These are phyloP conservation scores for Pleurotus sapidus DNA, from an alignment of 768 basidiomycete genomes.

Conservation along the genomic window DNA sequence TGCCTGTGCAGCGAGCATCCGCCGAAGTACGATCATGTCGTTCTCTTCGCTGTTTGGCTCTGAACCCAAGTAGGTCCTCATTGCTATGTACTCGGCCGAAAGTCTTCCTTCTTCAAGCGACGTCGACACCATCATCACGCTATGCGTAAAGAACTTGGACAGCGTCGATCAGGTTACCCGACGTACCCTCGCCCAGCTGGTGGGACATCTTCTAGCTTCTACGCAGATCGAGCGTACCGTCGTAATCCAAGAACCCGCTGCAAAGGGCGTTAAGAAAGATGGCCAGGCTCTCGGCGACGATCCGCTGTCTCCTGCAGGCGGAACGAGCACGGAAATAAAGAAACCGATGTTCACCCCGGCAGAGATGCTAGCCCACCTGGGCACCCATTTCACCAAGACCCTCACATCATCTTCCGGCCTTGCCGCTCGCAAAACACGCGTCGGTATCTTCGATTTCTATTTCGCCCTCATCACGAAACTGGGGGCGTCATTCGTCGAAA, in stretches of 20 bases:
- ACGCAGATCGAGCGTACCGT: slow-evolving; percentile 71
- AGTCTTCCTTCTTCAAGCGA: slow-evolving; percentile 61
- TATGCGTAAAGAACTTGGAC: slow-evolving; percentile 77
- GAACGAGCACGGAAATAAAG: slow-evolving; percentile 48
- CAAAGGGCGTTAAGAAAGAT: slow-evolving; percentile 59
- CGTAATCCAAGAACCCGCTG: slow-evolving; percentile 40
- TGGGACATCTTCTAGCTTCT: slow-evolving; percentile 79
- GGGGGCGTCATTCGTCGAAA: slow-evolving; percentile 76
- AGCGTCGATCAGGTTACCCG: slow-evolving; percentile 79
- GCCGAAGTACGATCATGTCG: slow-evolving; percentile 54
- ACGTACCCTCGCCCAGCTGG: slow-evolving; percentile 73
- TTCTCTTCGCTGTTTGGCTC: background rate
- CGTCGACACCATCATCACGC: slow-evolving; percentile 68
- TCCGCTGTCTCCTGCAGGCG: slow-evolving; percentile 37
- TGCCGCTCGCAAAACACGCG: slow-evolving; percentile 56
- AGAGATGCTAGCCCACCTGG: slow-evolving; percentile 85
- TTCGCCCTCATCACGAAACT: slow-evolving; percentile 71
- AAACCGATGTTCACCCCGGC: slow-evolving; percentile 68
- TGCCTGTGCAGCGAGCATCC: slow-evolving; percentile 82
- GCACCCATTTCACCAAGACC: slow-evolving; percentile 76
- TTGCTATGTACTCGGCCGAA: slow-evolving; percentile 56
- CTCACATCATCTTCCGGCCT: slow-evolving; percentile 33
- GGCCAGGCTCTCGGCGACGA: slow-evolving; percentile 56
- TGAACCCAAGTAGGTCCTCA: slow-evolving; percentile 32
- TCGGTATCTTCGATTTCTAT: slow-evolving; percentile 90